Evolutionary conservation across 139 green algal species (phyloP), one percentile per base, ranked within the genome.

Genomic region (Diplosphaera chodatii): DNA sequence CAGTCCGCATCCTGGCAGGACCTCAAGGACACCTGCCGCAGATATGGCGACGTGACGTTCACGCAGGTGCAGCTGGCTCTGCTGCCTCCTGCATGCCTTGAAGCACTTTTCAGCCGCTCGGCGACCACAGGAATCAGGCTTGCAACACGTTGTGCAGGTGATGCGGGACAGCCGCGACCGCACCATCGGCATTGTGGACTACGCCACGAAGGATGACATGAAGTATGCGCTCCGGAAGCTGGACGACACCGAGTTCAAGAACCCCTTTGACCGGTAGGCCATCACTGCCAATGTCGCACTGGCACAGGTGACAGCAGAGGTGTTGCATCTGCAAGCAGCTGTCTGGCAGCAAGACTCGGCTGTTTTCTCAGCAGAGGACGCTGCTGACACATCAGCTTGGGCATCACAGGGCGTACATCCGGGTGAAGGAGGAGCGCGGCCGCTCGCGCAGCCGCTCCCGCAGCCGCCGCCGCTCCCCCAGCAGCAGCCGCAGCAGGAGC

Each of bases 1-100:
- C 29, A 79, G 16, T 90, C 83, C 18, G 87, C 85, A 21, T 91
- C 80, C 55, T 97, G 92, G 92, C 92, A 97, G 73, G 92, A 97
- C 75, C 80, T 97, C 16, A 97, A 97, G 83, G 88, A 94, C 40
- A 78, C 85, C 68, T 77, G 90, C 34, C 80, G 86, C 29, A 68
- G 74, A 63, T 74, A 76, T 23, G 82, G 82, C 22, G 84, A 90
- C 15, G 84, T 90, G 22, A 86, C 84, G 0, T 90, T 86, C 71
- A 68, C 79, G 37, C 77, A 89, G 72, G 83, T 86, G 68, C 48
- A 48, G 8, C n/a, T n/a, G n/a, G n/a, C n/a, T n/a, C n/a, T n/a
- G n/a, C n/a, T n/a, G n/a, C n/a, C n/a, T n/a, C n/a, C n/a, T n/a
- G n/a, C n/a, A n/a, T n/a, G n/a, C n/a, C n/a, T n/a, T n/a, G n/a